Evolutionary conservation across 495 filamentous ascomycete genomes (phyloP).

Genomic region (Podospora appendiculata): DNA sequence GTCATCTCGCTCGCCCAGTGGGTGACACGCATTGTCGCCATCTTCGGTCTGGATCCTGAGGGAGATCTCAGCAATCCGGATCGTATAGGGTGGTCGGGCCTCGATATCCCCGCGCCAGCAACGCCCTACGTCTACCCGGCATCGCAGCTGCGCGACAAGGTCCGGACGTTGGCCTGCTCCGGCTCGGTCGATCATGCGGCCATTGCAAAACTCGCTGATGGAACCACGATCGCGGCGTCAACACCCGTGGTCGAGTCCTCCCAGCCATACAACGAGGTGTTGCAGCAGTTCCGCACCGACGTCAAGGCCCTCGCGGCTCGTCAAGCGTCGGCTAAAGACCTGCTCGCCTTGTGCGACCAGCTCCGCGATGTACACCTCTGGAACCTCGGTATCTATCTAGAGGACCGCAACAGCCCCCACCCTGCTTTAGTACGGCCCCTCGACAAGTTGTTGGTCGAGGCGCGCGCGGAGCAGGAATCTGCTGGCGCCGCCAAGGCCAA

Average conservation of each 20-base stretch:
- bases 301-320: constrained; percentile 31
- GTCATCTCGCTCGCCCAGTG: constrained; percentile 50
- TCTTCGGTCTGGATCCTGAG: constrained; percentile 58
- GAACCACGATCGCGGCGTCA: constrained; percentile 4
- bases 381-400: constrained; percentile 62
- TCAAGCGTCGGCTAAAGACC: constrained; percentile 38
- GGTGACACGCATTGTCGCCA: constrained; percentile 60
- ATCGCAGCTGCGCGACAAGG: constrained; percentile 48
- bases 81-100: constrained; percentile 58
- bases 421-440: constrained; percentile 56
- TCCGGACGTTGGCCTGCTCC: constrained; percentile 43
- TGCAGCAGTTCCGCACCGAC: constrained; percentile 14
- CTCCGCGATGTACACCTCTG: constrained; percentile 61
- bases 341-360: constrained; percentile 55
- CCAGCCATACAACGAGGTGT: constrained; percentile 12
- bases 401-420: constrained; percentile 50
- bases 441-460: constrained; percentile 51
- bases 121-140: constrained; percentile 49
- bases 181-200: constrained; percentile 16
- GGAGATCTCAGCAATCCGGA: constrained; percentile 38
- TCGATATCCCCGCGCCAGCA: constrained; percentile 46
- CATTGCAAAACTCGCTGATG: constrained; percentile 15
- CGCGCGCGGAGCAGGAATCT: constrained; percentile 49
- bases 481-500: constrained; percentile 30
- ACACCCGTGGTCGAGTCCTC: constrained; percentile 2